Base-by-base conservation (phyloP, 2,329 filamentous ascomycete species). In the Monilinia laxa region DNA sequence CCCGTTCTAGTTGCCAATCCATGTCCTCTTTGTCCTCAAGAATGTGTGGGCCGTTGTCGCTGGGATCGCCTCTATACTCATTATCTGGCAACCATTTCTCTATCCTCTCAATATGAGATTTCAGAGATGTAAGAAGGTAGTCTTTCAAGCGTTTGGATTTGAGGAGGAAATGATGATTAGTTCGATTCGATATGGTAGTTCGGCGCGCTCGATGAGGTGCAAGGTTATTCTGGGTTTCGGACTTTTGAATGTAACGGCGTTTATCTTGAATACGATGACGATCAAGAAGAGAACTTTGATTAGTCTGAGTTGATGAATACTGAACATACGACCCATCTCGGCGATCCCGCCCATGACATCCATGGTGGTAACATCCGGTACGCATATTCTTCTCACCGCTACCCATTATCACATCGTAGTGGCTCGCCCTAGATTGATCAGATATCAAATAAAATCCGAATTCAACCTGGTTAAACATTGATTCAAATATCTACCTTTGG, bases 141-240 rank as follows among this genome's bases (percentile, higher is more conserved):
- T 47, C 25, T 59, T 47, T 35, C 12, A 59, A 42, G 28, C 47
- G 57, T 35, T 59, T 49, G n/a, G 25, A 59, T 59, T n/a, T 59
- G 25, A 31, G 5, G 20, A 59, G 56, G 12, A 59, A 59, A 49
- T 59, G 38, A 42, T 58, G 57, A 49, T 49, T 59, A 28, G 57
- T 25, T 49, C 42, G 57, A 59, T 31, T 31, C 18, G 7, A 59
- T 49, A n/a, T 35, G 20, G 57, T 14, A 49, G 42, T 2, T 23
- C 49, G 25, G 3, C 47, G 18, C 18, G 18, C n/a, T 49, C 42
- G 57, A 49, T n/a, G 42, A 2, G 20, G 11, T 28, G 6, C 28
- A 38, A 16, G 18, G 16, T 49, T 47, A n/a, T 49, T 35, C 25
- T 25, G 42, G 28, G 16, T 3, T 4, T 47, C 25, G n/a, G 25